Percentiles rank a stretch among this genome's conserved stretches.
These are phyloP conservation scores for Vanilla planifolia DNA, from an alignment of 106 monocot genomes.

Conservation along the genomic window DNA sequence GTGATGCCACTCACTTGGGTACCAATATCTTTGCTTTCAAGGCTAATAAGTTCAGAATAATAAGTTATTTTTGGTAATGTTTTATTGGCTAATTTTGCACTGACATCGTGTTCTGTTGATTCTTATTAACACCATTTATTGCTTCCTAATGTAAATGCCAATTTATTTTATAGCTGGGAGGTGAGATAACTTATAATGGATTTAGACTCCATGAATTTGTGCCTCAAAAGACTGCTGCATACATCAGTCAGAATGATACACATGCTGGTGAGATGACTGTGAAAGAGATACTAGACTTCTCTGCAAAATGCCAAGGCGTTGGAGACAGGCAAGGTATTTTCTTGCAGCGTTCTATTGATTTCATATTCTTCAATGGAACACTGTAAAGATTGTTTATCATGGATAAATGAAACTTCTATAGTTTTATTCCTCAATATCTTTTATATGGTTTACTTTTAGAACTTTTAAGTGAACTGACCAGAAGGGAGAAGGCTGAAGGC, in stretches of 20 bases:
- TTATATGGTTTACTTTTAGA: slow-evolving; percentile 25
- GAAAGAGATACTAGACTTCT: slow-evolving; percentile 69
- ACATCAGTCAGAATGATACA: slow-evolving; percentile 69
- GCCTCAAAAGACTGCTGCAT: slow-evolving; percentile 71
- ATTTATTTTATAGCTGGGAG: slow-evolving; percentile 31
- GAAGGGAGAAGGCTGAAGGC: slow-evolving; percentile 49
- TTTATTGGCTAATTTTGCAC: too few relatives aligned
- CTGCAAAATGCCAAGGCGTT: slow-evolving; percentile 67
- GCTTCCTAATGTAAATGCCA: too few relatives aligned
- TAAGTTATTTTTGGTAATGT: too few relatives aligned
- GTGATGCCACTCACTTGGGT: too few relatives aligned
- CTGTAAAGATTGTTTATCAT: background rate
- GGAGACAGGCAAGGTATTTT: slow-evolving; percentile 49
- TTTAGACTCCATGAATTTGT: slow-evolving; percentile 56
- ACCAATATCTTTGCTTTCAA: too few relatives aligned
- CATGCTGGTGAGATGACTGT: slow-evolving; percentile 74
- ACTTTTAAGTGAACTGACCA: slow-evolving; percentile 45
- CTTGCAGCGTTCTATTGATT: background rate
- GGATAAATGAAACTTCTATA: background rate
- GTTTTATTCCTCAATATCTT: background rate
- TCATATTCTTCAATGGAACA: background rate
- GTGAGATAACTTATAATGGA: slow-evolving; percentile 67
- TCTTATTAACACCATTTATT: too few relatives aligned
- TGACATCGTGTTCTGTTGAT: too few relatives aligned
- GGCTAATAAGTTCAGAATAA: too few relatives aligned